Evolutionary conservation across 2,329 filamentous ascomycete species (phyloP), one percentile per base, ranked within the genome.

Genomic region (Didymella sp.): DNA sequence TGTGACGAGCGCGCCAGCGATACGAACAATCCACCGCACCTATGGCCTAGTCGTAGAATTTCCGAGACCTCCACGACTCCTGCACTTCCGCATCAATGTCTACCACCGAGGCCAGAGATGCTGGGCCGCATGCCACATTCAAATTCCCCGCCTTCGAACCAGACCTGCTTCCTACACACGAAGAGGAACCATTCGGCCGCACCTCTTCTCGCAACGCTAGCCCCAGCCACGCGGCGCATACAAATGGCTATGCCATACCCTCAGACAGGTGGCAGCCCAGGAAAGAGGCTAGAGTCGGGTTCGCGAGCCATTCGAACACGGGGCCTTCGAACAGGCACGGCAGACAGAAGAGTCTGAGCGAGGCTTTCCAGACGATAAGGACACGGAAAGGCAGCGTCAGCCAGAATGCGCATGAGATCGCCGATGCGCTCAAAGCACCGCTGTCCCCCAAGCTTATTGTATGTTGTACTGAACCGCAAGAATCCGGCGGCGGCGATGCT

Each of bases 351-450:
- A 96, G 92, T 77, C 85, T 97, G 66, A 88, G 87, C 69, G 92
- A 96, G 76, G 92, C 94, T n/a, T 85, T 97, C 63, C 87, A 86
- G 67, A 92, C 87, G 3, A 94, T 97, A 68, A 84, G 92, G 63
- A 88, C 85, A 33, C 85, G 92, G 68, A 91, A 89, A 69, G 91
- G 86, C 48, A 98, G 93, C 75, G 88, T 97, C 68, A 93, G 88
- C 79, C 91, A 94, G 74, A 96, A 96, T 78, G 93, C 92, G 51
- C 91, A 96, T 59, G 94, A 98, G 77, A 87, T 99, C 69, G 93
- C 92, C 41, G 91, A 95, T 76, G 92, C 93, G 49, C 84, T 99
- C 58, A 91, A 89, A 72, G 94, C 93, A 35, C 95, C 95, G 5
- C 84, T 99, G 28, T 98, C 94, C 13, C 89, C 91, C 59, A 92